These are phyloP conservation scores for Xylariales sp. DNA, from an alignment of 2,329 filamentous ascomycete genomes.

Conservation along the genomic window DNA sequence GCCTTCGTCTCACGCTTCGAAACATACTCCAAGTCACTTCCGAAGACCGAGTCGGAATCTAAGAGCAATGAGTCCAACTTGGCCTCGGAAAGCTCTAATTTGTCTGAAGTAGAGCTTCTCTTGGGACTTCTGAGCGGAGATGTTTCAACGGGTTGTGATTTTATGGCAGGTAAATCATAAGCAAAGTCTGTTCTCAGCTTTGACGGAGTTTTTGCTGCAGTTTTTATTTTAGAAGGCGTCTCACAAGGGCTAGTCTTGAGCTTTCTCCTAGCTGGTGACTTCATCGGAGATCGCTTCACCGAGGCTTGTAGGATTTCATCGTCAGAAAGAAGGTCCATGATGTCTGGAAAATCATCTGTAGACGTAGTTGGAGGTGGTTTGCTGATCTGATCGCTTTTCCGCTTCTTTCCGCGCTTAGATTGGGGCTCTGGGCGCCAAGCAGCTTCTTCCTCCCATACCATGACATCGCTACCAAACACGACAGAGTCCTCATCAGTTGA, in stretches of 20 bases:
- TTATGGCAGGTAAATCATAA: slow-evolving; percentile 28
- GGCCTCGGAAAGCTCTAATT: slow-evolving; percentile 20
- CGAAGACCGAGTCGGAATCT: slow-evolving; percentile 38
- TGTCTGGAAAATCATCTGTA: slow-evolving; percentile 64
- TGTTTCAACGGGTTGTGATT: slow-evolving; percentile 36
- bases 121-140: slow-evolving; percentile 45
- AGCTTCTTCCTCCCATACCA: slow-evolving; percentile 58
- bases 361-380: slow-evolving; percentile 43
- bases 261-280: slow-evolving; percentile 50
- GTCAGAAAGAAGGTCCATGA: slow-evolving; percentile 57
- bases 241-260: slow-evolving; percentile 41
- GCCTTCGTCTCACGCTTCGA: slow-evolving; percentile 36
- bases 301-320: slow-evolving; percentile 46
- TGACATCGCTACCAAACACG: slow-evolving; percentile 47
- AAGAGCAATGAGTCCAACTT: slow-evolving; percentile 19
- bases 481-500: slow-evolving; percentile 46
- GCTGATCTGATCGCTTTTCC: slow-evolving; percentile 63
- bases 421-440: slow-evolving; percentile 54
- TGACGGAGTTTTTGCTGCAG: slow-evolving; percentile 26
- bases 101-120: slow-evolving; percentile 36
- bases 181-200: slow-evolving; percentile 27
- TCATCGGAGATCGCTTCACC: slow-evolving; percentile 54
- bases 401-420: slow-evolving; percentile 59
- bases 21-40: slow-evolving; percentile 36
- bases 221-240: slow-evolving; percentile 36